Evolutionary conservation across 768 basidiomycete genomes (phyloP), one percentile per base, ranked within the genome.

Genomic region (Xerocomus spinulosus): DNA sequence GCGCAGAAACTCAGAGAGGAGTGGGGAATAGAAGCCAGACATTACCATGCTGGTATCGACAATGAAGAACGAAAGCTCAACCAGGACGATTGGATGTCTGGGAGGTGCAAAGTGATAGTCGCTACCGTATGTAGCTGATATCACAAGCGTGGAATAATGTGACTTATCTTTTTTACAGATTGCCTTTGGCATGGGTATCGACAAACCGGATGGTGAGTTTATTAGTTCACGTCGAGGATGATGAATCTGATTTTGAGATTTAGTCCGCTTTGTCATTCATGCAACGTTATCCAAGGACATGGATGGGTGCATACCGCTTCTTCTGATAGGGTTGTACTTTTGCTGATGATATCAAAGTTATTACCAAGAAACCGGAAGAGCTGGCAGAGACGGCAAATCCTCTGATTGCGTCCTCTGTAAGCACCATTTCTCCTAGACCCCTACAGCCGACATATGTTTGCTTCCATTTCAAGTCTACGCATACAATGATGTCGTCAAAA

Each of bases 111-210:
- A 44, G 83, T 98, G 50, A 92, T 99, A 47, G 92, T 96, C 36
- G 95, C 95, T 3, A 99, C 96, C 37, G 92, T 92, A 64, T 76
- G 54, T 63, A 41, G n/a, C n/a, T 20, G 46, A 14, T 10, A 21
- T 32, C 43, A 33, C 33, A 9, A 9, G 4, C 25, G 14, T 36
- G 25, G 3, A 10, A 51, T 47, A 14, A 36, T 20, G 42, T 25
- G 3, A 30, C 36, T 42, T 17, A 61, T 21, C 3, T n/a, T 14
- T 51, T 44, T 32, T 20, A 28, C 59, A 93, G 92, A 82, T 93
- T 54, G 93, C 93, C 0, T 98, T 98, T 64, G 95, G 95, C 10
- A 98, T 98, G 93, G 94, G 95, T 1, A 90, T 95, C 42, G 90
- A 94, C 67, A 93, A 94, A 64, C 66, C 82, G 5, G 79, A 89